phyloP scores from a whole-genome alignment of 2,329 filamentous ascomycete genomes.

The Dryadomyces quercivorus region DNA sequence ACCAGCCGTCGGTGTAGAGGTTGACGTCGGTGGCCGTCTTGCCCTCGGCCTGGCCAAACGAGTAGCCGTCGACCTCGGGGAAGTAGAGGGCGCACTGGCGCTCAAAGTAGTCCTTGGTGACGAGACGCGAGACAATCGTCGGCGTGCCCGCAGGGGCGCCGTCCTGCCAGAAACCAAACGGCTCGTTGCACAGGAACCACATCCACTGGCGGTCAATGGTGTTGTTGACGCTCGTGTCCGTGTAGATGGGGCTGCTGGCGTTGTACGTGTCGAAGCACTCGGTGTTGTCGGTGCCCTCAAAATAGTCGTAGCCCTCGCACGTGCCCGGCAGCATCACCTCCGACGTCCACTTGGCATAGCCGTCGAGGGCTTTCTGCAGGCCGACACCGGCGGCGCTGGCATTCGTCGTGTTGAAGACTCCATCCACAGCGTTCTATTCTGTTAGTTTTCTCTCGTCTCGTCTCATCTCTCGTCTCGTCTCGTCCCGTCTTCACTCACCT shows the following conservation, averaged over 20 bases:
- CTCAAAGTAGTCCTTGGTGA: constrained; percentile 26
- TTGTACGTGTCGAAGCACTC: constrained; percentile 35
- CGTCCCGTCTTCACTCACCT: constrained; percentile 14
- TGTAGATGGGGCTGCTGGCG: constrained; percentile 26
- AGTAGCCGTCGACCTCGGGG: constrained; percentile 21
- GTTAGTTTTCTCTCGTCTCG: background rate
- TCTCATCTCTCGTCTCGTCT: background rate
- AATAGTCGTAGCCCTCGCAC: constrained; percentile 34
- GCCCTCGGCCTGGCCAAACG: constrained; percentile 21
- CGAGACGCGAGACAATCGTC: constrained; percentile 27
- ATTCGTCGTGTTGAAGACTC: constrained; percentile 26
- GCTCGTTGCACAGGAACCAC: constrained; percentile 43
- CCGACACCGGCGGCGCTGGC: constrained; percentile 38
- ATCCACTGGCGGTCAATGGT: constrained; percentile 37
- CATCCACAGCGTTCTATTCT: constrained; percentile 22
- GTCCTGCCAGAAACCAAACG: constrained; percentile 28
- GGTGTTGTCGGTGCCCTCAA: constrained; percentile 27
- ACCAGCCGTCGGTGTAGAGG: constrained; percentile 26
- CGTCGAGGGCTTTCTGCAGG: constrained; percentile 32
- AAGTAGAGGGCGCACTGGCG: constrained; percentile 33
- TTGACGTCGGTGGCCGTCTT: constrained; percentile 23
- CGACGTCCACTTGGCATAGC: constrained; percentile 36
- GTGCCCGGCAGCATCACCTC: constrained; percentile 27
- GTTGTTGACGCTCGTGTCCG: constrained; percentile 26
- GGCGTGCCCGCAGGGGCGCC: constrained; percentile 30